phyloP scores from a whole-genome alignment of 2,329 filamentous ascomycete species.

The Teratosphaeriaceae sp. region DNA sequence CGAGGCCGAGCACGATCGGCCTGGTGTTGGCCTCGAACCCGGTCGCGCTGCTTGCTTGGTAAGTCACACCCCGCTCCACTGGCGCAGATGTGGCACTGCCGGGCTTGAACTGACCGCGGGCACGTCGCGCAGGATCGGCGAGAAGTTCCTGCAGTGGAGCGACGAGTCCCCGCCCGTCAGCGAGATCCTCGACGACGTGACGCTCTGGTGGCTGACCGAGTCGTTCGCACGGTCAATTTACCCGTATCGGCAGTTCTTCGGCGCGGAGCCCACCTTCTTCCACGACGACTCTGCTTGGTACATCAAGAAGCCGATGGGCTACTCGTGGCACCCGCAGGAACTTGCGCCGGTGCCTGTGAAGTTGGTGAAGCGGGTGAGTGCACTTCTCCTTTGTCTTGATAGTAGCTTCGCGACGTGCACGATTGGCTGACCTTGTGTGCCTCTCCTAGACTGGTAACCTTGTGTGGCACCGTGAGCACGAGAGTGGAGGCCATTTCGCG shows the following conservation, averaged over 20 bases:
- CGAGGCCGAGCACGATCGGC: constrained; percentile 46
- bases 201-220: constrained; percentile 50
- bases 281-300: constrained; percentile 19
- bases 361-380: too few relatives aligned
- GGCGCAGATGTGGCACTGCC: too few relatives aligned
- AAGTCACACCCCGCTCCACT: not conserved
- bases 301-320: constrained; percentile 39
- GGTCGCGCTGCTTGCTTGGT: constrained; percentile 2
- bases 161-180: constrained; percentile 37
- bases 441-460: constrained; percentile 35
- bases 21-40: not conserved
- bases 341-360: constrained; percentile 32
- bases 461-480: constrained; percentile 33
- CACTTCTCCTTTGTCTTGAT: too few relatives aligned
- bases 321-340: constrained; percentile 39
- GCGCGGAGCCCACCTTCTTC: constrained; percentile 18
- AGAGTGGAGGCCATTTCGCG: constrained; percentile 35
- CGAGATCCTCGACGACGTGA: constrained; percentile 43
- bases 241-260: constrained; percentile 38
- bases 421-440: too few relatives aligned
- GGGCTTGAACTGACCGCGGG: too few relatives aligned
- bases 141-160: constrained; percentile 51
- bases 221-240: constrained; percentile 38
- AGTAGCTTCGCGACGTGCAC: too few relatives aligned
- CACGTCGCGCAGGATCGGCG: constrained; percentile 47